Conservation (phyloP, 2,329 filamentous ascomycete species). For the Paraphaeosphaeria sporulosa region DNA sequence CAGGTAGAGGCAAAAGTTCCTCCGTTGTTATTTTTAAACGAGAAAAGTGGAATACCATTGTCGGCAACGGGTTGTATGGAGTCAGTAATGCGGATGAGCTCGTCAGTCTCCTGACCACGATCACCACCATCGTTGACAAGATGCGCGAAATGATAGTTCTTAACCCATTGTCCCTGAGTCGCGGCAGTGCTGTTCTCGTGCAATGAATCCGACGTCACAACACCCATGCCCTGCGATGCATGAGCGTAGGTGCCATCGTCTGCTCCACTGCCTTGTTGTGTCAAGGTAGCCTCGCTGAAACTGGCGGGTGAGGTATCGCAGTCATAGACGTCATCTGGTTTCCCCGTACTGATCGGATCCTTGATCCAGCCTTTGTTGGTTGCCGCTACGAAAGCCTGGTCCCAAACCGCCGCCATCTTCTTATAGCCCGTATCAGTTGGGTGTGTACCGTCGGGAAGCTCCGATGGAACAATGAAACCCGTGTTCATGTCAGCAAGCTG, state of each 20-base stretch:
- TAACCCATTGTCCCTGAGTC: slow-evolving; percentile 3
- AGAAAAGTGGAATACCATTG: not conserved
- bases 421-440: slow-evolving; percentile 4
- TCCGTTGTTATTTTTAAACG: slow-evolving; percentile 8
- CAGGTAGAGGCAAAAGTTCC: not conserved
- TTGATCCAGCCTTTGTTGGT: slow-evolving; percentile 7
- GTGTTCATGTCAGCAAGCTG: slow-evolving; percentile 23
- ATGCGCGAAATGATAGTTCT: slow-evolving; percentile 21
- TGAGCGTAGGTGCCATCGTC: slow-evolving; percentile 14
- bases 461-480: slow-evolving; percentile 14
- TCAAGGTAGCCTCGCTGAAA: slow-evolving; percentile 5
- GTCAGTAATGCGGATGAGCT: slow-evolving; percentile 18
- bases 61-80: slow-evolving; percentile 3
- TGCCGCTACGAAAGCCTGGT: not conserved
- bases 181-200: slow-evolving; percentile 7
- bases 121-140: slow-evolving; percentile 13
- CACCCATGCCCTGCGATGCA: slow-evolving; percentile 1
- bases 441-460: slow-evolving; percentile 4
- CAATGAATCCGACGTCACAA: slow-evolving; percentile 1
- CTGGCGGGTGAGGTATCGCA: slow-evolving; percentile 2
- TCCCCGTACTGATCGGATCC: slow-evolving; percentile 3
- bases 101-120: slow-evolving; percentile 13
- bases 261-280: slow-evolving; percentile 6
- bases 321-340: slow-evolving; percentile 1
- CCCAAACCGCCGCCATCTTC: slow-evolving; percentile 12